Evolutionary conservation across 805 yeast genomes (phyloP).

Genomic region (Starmera pachycereana): DNA sequence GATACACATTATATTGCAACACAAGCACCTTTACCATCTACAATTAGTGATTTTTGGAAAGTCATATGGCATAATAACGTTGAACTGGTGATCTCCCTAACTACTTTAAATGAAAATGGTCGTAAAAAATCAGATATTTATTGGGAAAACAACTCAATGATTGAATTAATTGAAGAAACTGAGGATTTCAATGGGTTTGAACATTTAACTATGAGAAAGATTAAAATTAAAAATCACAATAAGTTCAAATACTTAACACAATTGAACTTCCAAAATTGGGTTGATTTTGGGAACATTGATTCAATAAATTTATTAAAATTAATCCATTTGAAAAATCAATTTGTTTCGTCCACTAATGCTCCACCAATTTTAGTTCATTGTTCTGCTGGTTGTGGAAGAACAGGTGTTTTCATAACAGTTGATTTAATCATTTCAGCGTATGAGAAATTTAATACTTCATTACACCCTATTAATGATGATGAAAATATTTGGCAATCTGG

Average conservation of each 20-base stretch:
- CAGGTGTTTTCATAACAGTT: constrained; percentile 78
- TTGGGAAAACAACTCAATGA: constrained; percentile 51
- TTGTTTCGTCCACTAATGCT: constrained; percentile 6
- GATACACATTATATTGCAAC: constrained; percentile 60
- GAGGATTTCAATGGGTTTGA: constrained; percentile 20
- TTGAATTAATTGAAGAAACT: constrained; percentile 24
- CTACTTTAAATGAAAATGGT: constrained; percentile 65
- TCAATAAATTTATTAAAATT: constrained; percentile 21
- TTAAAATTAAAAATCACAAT: constrained; percentile 13
- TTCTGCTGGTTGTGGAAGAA: constrained; percentile 95
- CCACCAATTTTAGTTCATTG: constrained; percentile 75
- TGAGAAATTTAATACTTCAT: not conserved
- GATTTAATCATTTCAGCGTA: constrained; percentile 27
- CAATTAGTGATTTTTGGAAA: constrained; percentile 86
- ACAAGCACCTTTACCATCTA: constrained; percentile 77
- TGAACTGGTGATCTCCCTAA: constrained; percentile 66
- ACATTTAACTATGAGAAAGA: constrained; percentile 23
- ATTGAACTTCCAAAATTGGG: constrained; percentile 71
- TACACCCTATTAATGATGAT: constrained; percentile 1
- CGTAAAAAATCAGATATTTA: constrained; percentile 74
- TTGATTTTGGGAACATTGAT: constrained; percentile 66
- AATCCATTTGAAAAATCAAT: constrained; percentile 20
- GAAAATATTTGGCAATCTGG: constrained; percentile 27
- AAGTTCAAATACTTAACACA: constrained; percentile 45
- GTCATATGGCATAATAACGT: constrained; percentile 56